Percentiles rank a stretch among this genome's conserved stretches.
These are phyloP conservation scores for Cenchrus americanus DNA, from an alignment of 176 grass and related monocot species.

Conservation along the genomic window DNA sequence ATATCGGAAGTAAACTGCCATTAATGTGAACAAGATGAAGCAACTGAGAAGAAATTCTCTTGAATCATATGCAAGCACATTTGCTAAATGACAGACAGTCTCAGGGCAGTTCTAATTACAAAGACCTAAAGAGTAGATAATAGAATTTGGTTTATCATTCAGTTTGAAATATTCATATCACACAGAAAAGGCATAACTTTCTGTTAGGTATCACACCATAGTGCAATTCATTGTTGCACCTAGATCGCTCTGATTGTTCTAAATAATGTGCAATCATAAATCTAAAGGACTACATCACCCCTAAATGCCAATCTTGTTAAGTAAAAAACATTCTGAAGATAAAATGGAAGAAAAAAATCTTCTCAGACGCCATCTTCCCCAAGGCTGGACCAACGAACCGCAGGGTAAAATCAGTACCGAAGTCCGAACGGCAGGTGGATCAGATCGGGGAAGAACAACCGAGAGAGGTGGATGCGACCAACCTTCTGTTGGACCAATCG, in stretches of 20 bases:
- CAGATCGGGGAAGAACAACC: too few relatives aligned
- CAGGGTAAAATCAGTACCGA: too few relatives aligned
- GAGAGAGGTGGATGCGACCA: too few relatives aligned
- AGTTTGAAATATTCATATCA: constrained; percentile 18
- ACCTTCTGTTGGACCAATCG: too few relatives aligned
- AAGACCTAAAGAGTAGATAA: background rate
- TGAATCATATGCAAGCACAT: too few relatives aligned
- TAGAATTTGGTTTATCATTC: constrained; percentile 16
- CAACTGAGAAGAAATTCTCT: too few relatives aligned
- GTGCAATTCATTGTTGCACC: background rate
- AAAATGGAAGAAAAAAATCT: background rate
- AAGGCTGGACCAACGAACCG: background rate
- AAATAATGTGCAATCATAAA: constrained; percentile 5
- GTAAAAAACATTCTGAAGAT: constrained; percentile 3
- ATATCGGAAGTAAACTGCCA: too few relatives aligned
- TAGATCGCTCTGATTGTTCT: background rate
- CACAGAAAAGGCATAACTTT: constrained; percentile 29
- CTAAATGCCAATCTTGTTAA: background rate
- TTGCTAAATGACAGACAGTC: too few relatives aligned
- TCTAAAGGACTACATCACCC: background rate
- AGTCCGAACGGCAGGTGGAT: too few relatives aligned
- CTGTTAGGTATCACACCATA: constrained; percentile 19
- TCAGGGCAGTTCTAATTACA: background rate
- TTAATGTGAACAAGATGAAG: too few relatives aligned
- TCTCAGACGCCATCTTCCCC: background rate